These are phyloP conservation scores for Penicillium crustosum DNA, from an alignment of 2,329 filamentous ascomycete genomes.

Conservation along the genomic window DNA sequence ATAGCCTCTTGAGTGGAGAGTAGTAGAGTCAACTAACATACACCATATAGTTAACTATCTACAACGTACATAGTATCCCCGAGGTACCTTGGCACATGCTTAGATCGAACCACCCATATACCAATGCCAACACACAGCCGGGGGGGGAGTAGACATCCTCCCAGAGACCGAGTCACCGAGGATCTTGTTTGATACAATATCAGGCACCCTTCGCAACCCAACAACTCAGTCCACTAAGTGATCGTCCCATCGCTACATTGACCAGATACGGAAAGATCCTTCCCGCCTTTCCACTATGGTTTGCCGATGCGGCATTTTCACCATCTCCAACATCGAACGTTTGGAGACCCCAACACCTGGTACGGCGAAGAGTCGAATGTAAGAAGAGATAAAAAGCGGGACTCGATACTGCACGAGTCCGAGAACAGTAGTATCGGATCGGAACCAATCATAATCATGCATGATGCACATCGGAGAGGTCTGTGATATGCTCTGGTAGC, in stretches of 20 bases:
- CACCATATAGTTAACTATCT: neutral
- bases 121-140: neutral
- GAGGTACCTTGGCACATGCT: neutral
- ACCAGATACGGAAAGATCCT: constrained; percentile 2
- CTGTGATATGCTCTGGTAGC: constrained; percentile 23
- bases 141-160: neutral
- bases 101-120: neutral
- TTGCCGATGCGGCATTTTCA: constrained; percentile 14
- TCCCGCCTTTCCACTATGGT: neutral
- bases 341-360: neutral
- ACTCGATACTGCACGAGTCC: constrained; percentile 6
- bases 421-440: constrained; percentile 2
- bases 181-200: constrained; percentile 2
- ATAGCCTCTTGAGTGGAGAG: neutral
- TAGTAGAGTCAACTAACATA: neutral
- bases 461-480: constrained; percentile 15
- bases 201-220: constrained; percentile 4
- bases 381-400: constrained; percentile 5
- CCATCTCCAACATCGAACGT: neutral
- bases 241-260: constrained; percentile 3
- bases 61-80: neutral
- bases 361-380: neutral
- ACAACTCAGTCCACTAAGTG: neutral
- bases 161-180: neutral
- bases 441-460: constrained; percentile 14